phyloP scores from a whole-genome alignment of 2,329 filamentous ascomycete genomes.

The Hymenoscyphus linearis region DNA sequence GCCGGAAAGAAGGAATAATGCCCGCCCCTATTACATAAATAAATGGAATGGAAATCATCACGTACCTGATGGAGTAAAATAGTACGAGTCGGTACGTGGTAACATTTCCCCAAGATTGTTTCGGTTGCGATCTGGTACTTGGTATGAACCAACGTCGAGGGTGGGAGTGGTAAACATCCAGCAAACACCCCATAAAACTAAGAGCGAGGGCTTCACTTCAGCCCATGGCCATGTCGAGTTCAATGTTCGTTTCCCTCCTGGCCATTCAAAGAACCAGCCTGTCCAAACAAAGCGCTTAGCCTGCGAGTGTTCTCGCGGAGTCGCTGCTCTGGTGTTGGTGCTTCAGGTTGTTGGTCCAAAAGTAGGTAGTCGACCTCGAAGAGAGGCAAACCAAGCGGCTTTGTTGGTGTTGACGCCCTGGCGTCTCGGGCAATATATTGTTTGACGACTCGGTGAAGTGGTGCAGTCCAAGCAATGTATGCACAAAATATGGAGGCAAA shows the following conservation, averaged over 20 bases:
- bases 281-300: conserved; percentile 16
- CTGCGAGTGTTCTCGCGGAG: conserved; percentile 9
- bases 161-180: conserved; percentile 24
- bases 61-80: conserved; percentile 8
- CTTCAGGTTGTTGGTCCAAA: neutral
- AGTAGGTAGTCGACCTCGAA: conserved; percentile 3
- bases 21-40: neutral
- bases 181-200: conserved; percentile 26
- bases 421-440: neutral
- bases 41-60: neutral
- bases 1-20: too few species aligned
- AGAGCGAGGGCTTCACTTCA: conserved; percentile 23
- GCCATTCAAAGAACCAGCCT: conserved; percentile 27
- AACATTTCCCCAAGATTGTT: neutral
- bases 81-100: conserved; percentile 2
- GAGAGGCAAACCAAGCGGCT: neutral
- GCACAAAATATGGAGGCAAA: neutral
- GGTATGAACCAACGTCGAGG: conserved; percentile 4
- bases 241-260: conserved; percentile 19
- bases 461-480: conserved; percentile 5
- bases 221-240: conserved; percentile 27
- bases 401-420: neutral
- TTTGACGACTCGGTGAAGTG: neutral
- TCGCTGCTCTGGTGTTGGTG: neutral
- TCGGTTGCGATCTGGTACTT: neutral